These are phyloP conservation scores for Elsinoe perseae DNA, from an alignment of 2,329 filamentous ascomycete species.

Conservation along the genomic window DNA sequence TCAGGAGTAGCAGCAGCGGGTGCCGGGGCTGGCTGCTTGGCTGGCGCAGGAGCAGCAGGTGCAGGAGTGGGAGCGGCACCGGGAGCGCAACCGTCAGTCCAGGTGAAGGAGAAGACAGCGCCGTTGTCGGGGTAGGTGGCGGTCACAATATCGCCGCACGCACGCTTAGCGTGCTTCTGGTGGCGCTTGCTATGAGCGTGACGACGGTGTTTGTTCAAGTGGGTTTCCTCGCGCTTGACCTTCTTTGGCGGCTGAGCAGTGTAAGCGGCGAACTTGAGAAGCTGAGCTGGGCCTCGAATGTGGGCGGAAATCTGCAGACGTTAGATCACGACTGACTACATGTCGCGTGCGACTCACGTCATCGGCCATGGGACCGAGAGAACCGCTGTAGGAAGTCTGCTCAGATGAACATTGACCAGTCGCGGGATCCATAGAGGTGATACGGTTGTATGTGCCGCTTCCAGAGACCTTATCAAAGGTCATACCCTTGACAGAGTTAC, in stretches of 20 bases:
- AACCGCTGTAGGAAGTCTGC: constrained; percentile 49
- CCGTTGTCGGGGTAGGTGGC: constrained; percentile 51
- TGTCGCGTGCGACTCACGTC: constrained; percentile 47
- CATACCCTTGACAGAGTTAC: constrained; percentile 56
- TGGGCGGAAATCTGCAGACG: constrained; percentile 58
- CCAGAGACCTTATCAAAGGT: constrained; percentile 51
- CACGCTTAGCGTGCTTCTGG: constrained; percentile 40
- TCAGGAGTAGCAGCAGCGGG: constrained; percentile 21
- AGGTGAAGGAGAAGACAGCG: constrained; percentile 50
- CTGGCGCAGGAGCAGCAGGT: constrained; percentile 20
- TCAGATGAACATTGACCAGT: constrained; percentile 50
- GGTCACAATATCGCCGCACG: constrained; percentile 43
- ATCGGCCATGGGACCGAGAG: constrained; percentile 60
- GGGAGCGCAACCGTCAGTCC: constrained; percentile 24
- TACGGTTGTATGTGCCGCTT: constrained; percentile 51
- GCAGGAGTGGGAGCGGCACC: constrained; percentile 28
- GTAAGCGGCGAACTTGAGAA: constrained; percentile 65
- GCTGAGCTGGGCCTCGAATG: constrained; percentile 59
- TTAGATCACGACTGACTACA: not conserved
- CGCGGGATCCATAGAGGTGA: constrained; percentile 51
- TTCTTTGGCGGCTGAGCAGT: constrained; percentile 35
- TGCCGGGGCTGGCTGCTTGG: constrained; percentile 18
- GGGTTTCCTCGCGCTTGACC: constrained; percentile 28
- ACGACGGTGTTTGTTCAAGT: constrained; percentile 33
- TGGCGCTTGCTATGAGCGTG: constrained; percentile 48